Conservation (phyloP, 73 alveolate species). For the Tetrahymena malaccensis region DNA sequence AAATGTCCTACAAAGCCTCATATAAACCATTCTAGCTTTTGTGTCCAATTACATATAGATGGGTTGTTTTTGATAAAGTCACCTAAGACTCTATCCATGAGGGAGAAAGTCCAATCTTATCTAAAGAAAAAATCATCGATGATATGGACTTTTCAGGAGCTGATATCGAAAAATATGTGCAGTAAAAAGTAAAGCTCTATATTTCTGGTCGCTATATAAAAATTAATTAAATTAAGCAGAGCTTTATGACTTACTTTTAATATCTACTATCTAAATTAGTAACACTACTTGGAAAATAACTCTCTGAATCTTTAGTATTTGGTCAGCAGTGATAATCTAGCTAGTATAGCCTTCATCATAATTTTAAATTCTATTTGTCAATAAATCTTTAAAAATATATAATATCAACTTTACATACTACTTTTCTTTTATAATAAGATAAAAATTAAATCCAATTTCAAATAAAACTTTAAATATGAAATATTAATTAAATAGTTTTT, state of each 20-base stretch:
- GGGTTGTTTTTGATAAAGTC: constrained; percentile 49
- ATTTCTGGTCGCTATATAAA: not conserved
- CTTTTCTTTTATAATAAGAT: not conserved
- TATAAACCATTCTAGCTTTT: constrained; percentile 63
- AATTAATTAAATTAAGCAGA: not conserved
- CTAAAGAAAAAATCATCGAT: not conserved
- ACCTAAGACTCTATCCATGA: constrained; percentile 10
- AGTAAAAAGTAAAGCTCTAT: not conserved
- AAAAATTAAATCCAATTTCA: no score
- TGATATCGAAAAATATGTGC: not conserved
- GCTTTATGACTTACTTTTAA: not conserved
- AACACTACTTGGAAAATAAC: not conserved
- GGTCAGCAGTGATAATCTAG: not conserved
- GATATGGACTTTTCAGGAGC: constrained; percentile 23
- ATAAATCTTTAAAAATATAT: not conserved
- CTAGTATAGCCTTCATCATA: not conserved
- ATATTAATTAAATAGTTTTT: no score
- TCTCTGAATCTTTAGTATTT: not conserved
- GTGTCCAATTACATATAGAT: constrained; percentile 65
- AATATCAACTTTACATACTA: not conserved
- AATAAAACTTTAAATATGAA: no score
- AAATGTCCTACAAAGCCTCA: constrained; percentile 70
- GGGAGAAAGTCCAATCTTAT: not conserved
- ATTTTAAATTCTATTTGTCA: not conserved
- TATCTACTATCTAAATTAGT: not conserved